Evolutionary conservation across 371 early-diverging fungal genomes (phyloP).

Genomic region (Rhizomucor pusillus): DNA sequence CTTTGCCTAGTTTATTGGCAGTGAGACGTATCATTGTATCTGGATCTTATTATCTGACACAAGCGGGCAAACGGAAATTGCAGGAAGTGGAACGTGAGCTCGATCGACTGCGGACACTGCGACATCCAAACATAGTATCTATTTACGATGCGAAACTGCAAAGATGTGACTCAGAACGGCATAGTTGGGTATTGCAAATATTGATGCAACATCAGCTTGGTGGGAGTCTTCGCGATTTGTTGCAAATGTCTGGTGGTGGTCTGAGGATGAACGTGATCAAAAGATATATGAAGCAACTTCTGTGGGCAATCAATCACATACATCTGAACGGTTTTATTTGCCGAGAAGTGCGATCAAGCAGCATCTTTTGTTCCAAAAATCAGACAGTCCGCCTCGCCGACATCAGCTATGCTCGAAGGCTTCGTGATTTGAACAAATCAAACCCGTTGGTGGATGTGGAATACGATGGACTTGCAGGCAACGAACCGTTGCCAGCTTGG

Average conservation of each 20-base stretch:
- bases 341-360: constrained; percentile 44
- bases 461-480: constrained; percentile 25
- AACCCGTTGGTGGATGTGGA: constrained; percentile 39
- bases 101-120: constrained; percentile 51
- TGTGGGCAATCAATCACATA: constrained; percentile 56
- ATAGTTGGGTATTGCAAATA: constrained; percentile 53
- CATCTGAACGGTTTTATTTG: constrained; percentile 61
- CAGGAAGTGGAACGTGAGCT: constrained; percentile 64
- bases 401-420: constrained; percentile 44
- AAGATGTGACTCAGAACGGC: constrained; percentile 23
- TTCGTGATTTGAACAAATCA: constrained; percentile 49
- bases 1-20: constrained; percentile 33
- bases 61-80: constrained; percentile 55
- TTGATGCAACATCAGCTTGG: constrained; percentile 54
- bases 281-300: constrained; percentile 57
- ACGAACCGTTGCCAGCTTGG: constrained; percentile 33
- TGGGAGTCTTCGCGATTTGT: constrained; percentile 40
- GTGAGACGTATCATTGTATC: constrained; percentile 36
- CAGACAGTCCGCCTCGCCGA: constrained; percentile 43
- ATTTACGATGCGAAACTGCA: constrained; percentile 59
- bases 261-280: constrained; percentile 45
- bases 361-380: constrained; percentile 34
- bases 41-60: constrained; percentile 44
- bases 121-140: constrained; percentile 52
- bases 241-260: constrained; percentile 51